Conservation (phyloP, 495 filamentous ascomycete species). For the Opeltia flavorubescens region DNA sequence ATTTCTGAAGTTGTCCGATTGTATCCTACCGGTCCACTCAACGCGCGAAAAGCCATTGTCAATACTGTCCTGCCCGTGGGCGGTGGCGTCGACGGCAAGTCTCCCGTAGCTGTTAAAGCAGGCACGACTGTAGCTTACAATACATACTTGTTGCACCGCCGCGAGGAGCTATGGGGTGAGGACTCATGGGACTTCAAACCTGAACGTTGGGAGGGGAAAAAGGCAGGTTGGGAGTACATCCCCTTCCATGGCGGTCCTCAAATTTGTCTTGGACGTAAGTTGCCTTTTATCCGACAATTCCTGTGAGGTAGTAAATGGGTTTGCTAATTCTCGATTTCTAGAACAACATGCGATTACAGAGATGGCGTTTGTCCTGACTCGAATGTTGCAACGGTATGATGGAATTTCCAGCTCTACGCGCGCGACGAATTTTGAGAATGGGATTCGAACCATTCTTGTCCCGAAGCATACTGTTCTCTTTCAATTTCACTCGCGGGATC, state of each 20-base stretch:
- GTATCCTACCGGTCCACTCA: conserved; percentile 36
- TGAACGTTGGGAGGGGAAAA: conserved; percentile 6
- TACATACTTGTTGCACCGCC: conserved; percentile 19
- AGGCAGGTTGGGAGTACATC: conserved; percentile 4
- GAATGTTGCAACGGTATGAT: neutral
- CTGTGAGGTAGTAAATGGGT: neutral
- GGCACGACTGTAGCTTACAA: conserved; percentile 30
- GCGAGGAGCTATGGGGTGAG: conserved; percentile 2
- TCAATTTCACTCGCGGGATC: neutral
- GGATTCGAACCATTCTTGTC: neutral
- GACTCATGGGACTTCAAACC: conserved; percentile 4
- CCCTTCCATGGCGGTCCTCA: conserved; percentile 8
- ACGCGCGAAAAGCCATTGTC: conserved; percentile 29
- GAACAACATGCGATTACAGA: neutral
- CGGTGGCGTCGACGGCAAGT: conserved; percentile 47
- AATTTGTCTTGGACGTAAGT: conserved; percentile 6
- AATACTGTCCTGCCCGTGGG: conserved; percentile 40
- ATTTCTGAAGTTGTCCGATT: conserved; percentile 27
- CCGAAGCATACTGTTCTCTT: neutral
- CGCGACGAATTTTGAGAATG: neutral
- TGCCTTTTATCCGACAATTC: neutral
- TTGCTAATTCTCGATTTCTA: neutral
- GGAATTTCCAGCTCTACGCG: neutral
- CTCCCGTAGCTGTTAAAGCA: conserved; percentile 33
- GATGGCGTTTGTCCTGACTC: neutral